Conservation (phyloP, 1,284 basidiomycete species). For the Papiliotrema laurentii region DNA sequence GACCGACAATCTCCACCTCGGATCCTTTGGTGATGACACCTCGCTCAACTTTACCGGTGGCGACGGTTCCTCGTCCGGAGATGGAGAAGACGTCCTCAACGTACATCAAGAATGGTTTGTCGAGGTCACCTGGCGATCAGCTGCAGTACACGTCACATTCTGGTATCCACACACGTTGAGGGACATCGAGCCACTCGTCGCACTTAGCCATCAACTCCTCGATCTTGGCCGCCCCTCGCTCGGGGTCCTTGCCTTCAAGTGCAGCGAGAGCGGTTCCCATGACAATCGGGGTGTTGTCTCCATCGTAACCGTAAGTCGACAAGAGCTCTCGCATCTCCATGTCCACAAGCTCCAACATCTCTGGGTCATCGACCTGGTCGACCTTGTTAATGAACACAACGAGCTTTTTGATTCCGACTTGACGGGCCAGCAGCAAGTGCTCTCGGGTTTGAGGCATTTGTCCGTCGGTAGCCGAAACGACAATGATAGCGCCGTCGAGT, state of each 20-base stretch:
- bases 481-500: conserved; percentile 96
- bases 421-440: conserved; percentile 93
- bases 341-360: conserved; percentile 99
- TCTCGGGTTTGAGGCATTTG: conserved; percentile 99
- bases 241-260: conserved; percentile 74
- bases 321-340: conserved; percentile 99
- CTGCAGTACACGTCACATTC: neutral
- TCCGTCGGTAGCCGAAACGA: conserved; percentile 97
- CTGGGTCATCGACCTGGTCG: conserved; percentile 91
- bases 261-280: conserved; percentile 96
- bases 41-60: conserved; percentile 95
- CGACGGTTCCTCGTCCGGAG: conserved; percentile 96
- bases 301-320: conserved; percentile 87
- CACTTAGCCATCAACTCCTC: conserved; percentile 80
- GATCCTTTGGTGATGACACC: conserved; percentile 87
- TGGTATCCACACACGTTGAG: conserved; percentile 62
- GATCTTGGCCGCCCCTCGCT: conserved; percentile 79
- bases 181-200: conserved; percentile 93
- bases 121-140: conserved; percentile 68
- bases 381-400: conserved; percentile 98
- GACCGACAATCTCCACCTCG: conserved; percentile 91
- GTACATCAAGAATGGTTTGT: conserved; percentile 96
- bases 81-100: conserved; percentile 99
- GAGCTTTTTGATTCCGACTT: conserved; percentile 97
- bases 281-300: conserved; percentile 93